phyloP scores from a whole-genome alignment of 805 yeast species.

The Candida xiaguanensis region DNA sequence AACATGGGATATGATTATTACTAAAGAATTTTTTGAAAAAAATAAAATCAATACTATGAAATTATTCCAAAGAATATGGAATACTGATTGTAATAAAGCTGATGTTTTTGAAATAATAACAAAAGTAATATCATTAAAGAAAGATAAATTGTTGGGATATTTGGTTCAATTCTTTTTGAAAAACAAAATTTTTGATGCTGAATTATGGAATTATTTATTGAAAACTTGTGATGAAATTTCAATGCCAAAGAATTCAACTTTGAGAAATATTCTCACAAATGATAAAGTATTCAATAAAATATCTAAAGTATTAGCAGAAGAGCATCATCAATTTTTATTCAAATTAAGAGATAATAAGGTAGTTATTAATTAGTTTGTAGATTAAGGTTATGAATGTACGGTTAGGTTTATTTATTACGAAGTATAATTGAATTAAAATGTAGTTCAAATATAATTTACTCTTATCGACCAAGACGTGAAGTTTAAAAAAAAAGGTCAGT shows the following conservation, averaged over 20 bases:
- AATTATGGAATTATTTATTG: conserved; percentile 4
- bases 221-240: not conserved
- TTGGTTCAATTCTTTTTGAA: conserved; percentile 3
- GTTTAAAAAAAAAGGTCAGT: too few species aligned
- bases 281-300: not conserved
- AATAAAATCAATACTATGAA: conserved; percentile 15
- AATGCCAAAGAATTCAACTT: not conserved
- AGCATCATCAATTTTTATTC: not conserved
- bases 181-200: conserved; percentile 3
- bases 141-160: conserved; percentile 18
- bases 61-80: conserved; percentile 21
- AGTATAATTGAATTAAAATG: too few species aligned
- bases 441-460: too few species aligned
- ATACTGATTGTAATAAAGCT: conserved; percentile 13
- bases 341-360: not conserved
- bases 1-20: conserved; percentile 32
- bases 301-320: not conserved
- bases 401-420: not conserved
- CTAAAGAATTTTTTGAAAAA: conserved; percentile 22
- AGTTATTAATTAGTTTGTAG: too few species aligned
- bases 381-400: not conserved
- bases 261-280: conserved; percentile 1
- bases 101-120: conserved; percentile 11
- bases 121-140: conserved; percentile 17
- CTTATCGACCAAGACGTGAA: too few species aligned